Evolutionary conservation across 257 asterid species (phyloP).

Genomic region (Solanum chilense): DNA sequence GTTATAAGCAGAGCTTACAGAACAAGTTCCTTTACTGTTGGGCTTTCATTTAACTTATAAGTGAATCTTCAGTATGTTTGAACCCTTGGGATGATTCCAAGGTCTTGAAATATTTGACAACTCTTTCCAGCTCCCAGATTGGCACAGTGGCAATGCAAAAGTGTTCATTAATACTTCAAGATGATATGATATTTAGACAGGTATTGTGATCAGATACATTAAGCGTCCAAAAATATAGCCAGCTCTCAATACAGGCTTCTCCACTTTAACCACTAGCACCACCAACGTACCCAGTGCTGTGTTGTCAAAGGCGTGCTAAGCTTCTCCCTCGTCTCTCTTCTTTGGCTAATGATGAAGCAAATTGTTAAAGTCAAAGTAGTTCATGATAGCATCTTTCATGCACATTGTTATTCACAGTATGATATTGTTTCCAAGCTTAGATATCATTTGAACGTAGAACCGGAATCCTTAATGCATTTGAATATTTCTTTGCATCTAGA

Average conservation of each 20-base stretch:
- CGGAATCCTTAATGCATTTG: not conserved
- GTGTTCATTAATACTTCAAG: not conserved
- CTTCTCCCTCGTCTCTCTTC: not conserved
- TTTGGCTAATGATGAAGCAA: not conserved
- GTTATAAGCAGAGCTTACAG: not conserved
- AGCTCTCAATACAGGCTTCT: not conserved
- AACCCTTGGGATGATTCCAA: not conserved
- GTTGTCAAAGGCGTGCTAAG: not conserved
- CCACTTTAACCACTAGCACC: not conserved
- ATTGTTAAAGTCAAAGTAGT: not conserved
- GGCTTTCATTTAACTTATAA: not conserved
- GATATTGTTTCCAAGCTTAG: not conserved
- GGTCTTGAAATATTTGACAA: not conserved
- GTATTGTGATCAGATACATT: not conserved
- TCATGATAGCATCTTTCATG: not conserved
- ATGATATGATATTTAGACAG: not conserved
- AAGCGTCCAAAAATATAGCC: not conserved
- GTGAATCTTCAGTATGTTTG: not conserved
- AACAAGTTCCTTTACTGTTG: not conserved
- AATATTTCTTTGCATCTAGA: not conserved
- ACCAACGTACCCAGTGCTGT: not conserved
- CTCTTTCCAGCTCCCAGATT: not conserved
- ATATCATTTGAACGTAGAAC: not conserved
- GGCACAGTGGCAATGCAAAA: not conserved
- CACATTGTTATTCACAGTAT: not conserved